Evolutionary conservation across 78 protist species (phyloP), one percentile per base, ranked within the genome.

Genomic region (Planoprotostelium fungivorum): DNA sequence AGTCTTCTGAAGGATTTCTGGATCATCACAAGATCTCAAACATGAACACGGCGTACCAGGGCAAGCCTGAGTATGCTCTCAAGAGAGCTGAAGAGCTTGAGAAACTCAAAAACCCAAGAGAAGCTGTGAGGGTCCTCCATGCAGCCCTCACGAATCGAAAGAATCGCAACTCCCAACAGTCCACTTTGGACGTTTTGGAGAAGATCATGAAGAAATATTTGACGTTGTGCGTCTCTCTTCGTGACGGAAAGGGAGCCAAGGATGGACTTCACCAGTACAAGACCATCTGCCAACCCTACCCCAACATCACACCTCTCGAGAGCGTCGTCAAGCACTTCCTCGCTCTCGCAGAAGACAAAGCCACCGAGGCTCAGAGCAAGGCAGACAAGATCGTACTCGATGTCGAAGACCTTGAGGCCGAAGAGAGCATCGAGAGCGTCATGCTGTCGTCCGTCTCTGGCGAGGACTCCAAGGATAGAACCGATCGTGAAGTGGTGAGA

Each of bases 211-310:
- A 51, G 73, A 51, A 51, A 16, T 51, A 51, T 16, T 16, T 51
- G 5, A 51, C 73, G 5, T 16, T 51, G 31, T 51, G 73, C 16
- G 73, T 51, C 16, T 51, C 73, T 16, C 73, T 51, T 51, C 73
- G 73, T 51, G 73, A 51, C 73, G 73, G 73, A 51, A 51, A 51
- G 73, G 73, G 73, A 51, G 73, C 73, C 35, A 92, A 84, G 90
- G 96, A 94, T 89, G 96, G 94, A 87, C 63, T 94, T 34, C 89
- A 84, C 84, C 96, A 94, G 34, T 94, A 85, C 86, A 90, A 90
- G 89, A 88, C 73, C 29, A 90, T 86, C 38, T 73, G 87, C 35
- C 96, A 94, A 87, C 89, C 87, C 38, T 90, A 92, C 28, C 88
- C 86, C 90, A 88, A 86, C 39, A 31, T 51, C 25, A 73, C 83